These are phyloP conservation scores for Pichia norvegensis DNA, from an alignment of 1,139 yeast species.

Conservation along the genomic window DNA sequence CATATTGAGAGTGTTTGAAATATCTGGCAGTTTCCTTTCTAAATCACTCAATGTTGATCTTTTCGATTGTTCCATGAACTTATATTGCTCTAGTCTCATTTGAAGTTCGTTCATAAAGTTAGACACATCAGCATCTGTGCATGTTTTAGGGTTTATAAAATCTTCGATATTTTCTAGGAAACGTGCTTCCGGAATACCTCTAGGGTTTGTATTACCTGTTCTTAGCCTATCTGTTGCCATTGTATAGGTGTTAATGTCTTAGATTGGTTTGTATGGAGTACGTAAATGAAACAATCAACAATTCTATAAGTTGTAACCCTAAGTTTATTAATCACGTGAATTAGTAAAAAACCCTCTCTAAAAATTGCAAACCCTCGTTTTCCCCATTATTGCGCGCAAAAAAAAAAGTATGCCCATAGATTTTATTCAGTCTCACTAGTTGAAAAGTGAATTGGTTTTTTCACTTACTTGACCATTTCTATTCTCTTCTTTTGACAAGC, in stretches of 20 bases:
- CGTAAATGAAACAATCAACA: too few species aligned
- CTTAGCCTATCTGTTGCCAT: slow-evolving; percentile 28
- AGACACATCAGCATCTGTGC: slow-evolving; percentile 28
- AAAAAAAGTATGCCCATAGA: neutral
- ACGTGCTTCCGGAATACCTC: slow-evolving; percentile 97
- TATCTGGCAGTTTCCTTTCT: slow-evolving; percentile 78
- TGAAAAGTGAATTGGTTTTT: too few species aligned
- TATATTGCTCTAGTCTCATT: slow-evolving; percentile 28
- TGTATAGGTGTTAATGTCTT: neutral
- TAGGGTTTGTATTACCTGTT: slow-evolving; percentile 59
- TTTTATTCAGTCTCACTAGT: too few species aligned
- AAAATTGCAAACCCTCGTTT: neutral
- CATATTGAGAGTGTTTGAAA: slow-evolving; percentile 71
- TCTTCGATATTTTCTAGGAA: slow-evolving; percentile 81
- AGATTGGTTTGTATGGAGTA: neutral
- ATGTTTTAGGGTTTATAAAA: slow-evolving; percentile 67
- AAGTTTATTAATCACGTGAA: neutral
- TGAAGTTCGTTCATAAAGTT: slow-evolving; percentile 27
- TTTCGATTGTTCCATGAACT: slow-evolving; percentile 58
- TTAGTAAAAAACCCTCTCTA: neutral
- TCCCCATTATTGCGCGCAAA: neutral
- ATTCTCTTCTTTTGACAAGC: neutral
- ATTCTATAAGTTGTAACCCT: neutral
- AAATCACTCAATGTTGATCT: slow-evolving; percentile 60
- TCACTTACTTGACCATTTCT: neutral